Evolutionary conservation across 768 basidiomycete species (phyloP), one percentile per base, ranked within the genome.

Genomic region (Leccinum longicurvipes): DNA sequence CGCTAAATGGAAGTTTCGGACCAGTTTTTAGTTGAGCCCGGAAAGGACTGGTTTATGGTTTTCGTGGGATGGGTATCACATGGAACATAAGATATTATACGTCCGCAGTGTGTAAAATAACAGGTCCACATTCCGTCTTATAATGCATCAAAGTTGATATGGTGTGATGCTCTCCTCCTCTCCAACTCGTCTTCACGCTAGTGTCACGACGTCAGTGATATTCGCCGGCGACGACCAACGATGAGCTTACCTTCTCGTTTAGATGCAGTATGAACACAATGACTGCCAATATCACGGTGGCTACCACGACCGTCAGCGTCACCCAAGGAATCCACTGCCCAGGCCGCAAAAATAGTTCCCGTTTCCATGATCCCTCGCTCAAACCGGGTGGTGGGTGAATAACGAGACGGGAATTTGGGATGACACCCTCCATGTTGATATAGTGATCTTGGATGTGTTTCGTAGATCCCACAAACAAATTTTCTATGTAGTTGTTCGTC

Each of bases 401-500:
- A n/a, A 98, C 88, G 14, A 99, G 84, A 60, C 93, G 93, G 4
- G 94, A 97, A 69, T 99, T 98, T 0, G 97, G 97, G 45, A 99
- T 94, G 31, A 99, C 88, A 25, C 95, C 95, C 67, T 98, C 97
- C 81, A 98, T 88, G 67, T 89, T 87, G 69, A 96, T 93, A 61
- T 79, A 92, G 67, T 96, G 92, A 31, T 85, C 67, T 32, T 76
- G 68, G 0, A 78, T 70, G 56, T 91, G 86, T 28, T 90, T 79
- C 6, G 94, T 96, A 4, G 93, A 87, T 15, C 97, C 97, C 19
- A 98, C 91, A 68, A 97, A 97, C 2, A 99, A 80, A 70, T 98
- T 98, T 79, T 99, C 97, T 65, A 99, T 94, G 73, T 99, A 99
- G 70, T 99, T 99, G 73, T 99, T 99, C 15, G 95, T 98, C 41